Base-by-base conservation (phyloP, 768 basidiomycete genomes). In the Lactarius quietus region DNA sequence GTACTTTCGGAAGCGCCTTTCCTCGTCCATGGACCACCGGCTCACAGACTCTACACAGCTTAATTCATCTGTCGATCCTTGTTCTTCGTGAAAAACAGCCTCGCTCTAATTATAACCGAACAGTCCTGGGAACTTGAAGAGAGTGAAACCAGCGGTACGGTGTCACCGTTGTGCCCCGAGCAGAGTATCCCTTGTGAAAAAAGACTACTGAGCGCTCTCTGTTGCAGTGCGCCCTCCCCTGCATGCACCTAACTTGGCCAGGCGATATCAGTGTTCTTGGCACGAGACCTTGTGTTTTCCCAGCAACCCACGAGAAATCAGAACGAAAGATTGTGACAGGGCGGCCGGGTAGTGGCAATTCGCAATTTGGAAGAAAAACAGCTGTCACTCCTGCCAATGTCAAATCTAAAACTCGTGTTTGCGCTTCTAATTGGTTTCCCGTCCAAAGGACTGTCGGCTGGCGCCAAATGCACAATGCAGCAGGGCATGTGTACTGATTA, bases 31-130 rank as follows among this genome's bases (percentile, higher is more conserved):
- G n/a, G 38, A 38, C 14, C 38, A 0, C n/a, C 23, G 18, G 18
- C 20, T 56, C 43, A 28, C 38, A 31, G 52, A 38, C 28, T 23
- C 23, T 43, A 26, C 14, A 23, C 23, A 38, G 3, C 35, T 23
- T 39, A 35, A 64, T 59, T n/a, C 18, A 55, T 39, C 48, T 33
- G n/a, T 58, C 57, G 20, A 17, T 55, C 15, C n/a, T n/a, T 55
- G 17, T 38, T 57, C 29, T n/a, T 26, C 33, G n/a, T 7, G 1
- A 29, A 9, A 28, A 35, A 10, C 36, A 6, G 33, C 56, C 10
- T 54, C 52, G 28, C 15, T n/a, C 53, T 54, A 29, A 20, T 35
- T 26, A n/a, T n/a, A n/a, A n/a, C n/a, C 38, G 56, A 18, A 38
- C 36, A 14, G 26, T 38, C 52, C 39, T 60, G 39, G 31, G 28